Base-by-base conservation (phyloP, 2,329 filamentous ascomycete species). In the Nakataea oryzae region DNA sequence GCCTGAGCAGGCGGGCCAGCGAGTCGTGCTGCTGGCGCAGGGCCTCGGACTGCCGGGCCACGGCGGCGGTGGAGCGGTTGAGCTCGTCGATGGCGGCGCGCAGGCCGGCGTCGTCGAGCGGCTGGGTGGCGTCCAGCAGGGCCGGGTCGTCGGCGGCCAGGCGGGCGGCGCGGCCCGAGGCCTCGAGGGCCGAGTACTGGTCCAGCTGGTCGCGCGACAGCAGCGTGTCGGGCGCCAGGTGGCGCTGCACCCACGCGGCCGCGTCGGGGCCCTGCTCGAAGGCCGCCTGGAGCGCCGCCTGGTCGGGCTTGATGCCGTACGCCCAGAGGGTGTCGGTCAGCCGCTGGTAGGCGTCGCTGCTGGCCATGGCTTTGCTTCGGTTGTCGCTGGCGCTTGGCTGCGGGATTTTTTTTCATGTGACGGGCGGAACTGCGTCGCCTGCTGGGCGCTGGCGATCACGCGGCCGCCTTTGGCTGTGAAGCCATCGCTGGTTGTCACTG, bases 21-120 rank as follows among this genome's bases (percentile, higher is more conserved):
- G 86, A 85, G 66, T 83, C 80, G 64, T 84, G 83, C 70, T 91
- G 87, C 60, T 81, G 77, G 62, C 80, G 79, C 24, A 91, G 70
- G 0, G 80, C 76, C 68, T 85, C 82, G 30, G 81, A 86, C 69
- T 90, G 87, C 71, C 82, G 81, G 64, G 82, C 78, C 30, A 90
- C 88, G 24, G 80, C 81, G 24, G 79, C 79, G 0, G 88, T 90
- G 1, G 87, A 89, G 50, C 77, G 77, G 63, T 83, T 79, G n/a
- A 91, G 76, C 61, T 87, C 82, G 3, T 81, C 78, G 59, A 89
- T 84, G 21, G 88, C 87, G 54, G 76, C 72, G 61, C 78, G 77
- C 62, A 90, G 75, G 60, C 89, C 85, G 29, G 81, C 75, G 63
- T 89, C 86, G 17, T 77, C 74, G 57, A 88, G 72, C 6, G 81